A percentile compares a stretch with the other conserved stretches of the same genome.
Evolutionary conservation across 2,329 filamentous ascomycete genomes (phyloP).

Genomic region (Cladophialophora exuberans): DNA sequence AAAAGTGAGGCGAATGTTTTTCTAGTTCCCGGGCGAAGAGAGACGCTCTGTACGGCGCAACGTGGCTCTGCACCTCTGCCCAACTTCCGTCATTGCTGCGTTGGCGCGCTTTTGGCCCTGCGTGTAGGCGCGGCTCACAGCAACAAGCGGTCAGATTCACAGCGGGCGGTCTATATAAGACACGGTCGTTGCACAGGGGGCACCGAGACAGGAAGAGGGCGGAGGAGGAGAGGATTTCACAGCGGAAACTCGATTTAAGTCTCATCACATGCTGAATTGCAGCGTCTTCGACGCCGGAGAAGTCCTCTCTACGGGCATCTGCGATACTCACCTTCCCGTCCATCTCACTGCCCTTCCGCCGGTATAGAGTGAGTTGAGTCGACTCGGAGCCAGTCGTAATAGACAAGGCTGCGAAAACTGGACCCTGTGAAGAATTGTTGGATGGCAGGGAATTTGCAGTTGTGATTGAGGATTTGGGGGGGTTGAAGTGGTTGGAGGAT

Average conservation of each 20-base stretch:
- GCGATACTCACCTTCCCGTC: background rate
- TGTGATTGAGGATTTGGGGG: constrained; percentile 28
- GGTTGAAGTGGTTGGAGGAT: constrained; percentile 12
- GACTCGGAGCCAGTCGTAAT: constrained; percentile 9
- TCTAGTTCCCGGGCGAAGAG: constrained; percentile 25
- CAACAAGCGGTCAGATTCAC: constrained; percentile 27
- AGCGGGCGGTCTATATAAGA: constrained; percentile 24
- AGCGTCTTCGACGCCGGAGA: background rate
- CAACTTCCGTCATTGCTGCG: constrained; percentile 29
- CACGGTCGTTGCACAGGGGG: background rate
- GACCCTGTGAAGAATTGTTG: constrained; percentile 18
- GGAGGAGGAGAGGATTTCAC: background rate
- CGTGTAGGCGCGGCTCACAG: constrained; percentile 16
- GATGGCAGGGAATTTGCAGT: constrained; percentile 21
- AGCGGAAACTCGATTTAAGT: constrained; percentile 4
- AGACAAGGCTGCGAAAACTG: constrained; percentile 27
- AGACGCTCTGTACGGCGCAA: constrained; percentile 25
- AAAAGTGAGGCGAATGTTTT: constrained; percentile 27
- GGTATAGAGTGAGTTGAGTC: background rate
- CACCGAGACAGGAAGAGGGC: background rate
- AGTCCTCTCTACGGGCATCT: constrained; percentile 1
- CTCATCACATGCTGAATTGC: background rate
- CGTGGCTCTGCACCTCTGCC: constrained; percentile 30
- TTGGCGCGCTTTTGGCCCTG: constrained; percentile 27
- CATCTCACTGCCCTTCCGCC: background rate